Percentiles rank a stretch among this genome's conserved stretches.
These are phyloP conservation scores for Cnidoscolus chayamansa DNA, from an alignment of 441 rosid species.

Conservation along the genomic window DNA sequence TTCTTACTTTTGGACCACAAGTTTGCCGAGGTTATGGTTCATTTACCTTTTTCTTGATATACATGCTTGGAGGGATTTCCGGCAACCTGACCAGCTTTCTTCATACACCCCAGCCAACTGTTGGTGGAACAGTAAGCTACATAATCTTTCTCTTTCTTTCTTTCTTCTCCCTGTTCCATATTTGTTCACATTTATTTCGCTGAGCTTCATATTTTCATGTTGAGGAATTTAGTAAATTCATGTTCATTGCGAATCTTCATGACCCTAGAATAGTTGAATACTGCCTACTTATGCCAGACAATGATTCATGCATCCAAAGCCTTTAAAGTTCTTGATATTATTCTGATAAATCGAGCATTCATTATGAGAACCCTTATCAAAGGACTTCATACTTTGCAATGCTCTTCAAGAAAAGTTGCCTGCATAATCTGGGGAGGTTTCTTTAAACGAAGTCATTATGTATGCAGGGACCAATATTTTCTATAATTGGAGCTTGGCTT, in stretches of 20 bases:
- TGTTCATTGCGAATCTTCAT: neutral
- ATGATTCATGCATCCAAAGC: neutral
- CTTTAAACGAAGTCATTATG: neutral
- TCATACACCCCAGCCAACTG: constrained; percentile 73
- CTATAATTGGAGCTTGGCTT: constrained; percentile 83
- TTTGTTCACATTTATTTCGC: too few relatives aligned
- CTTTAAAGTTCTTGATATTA: neutral
- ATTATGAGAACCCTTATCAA: too few relatives aligned
- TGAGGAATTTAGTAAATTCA: too few relatives aligned
- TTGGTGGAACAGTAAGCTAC: constrained; percentile 78
- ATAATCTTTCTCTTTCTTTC: constrained; percentile 1
- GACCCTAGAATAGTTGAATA: neutral
- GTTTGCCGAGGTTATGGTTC: constrained; percentile 73
- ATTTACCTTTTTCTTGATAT: constrained; percentile 66
- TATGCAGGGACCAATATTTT: constrained; percentile 73
- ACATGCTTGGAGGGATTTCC: constrained; percentile 75
- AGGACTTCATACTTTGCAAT: too few relatives aligned
- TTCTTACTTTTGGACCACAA: constrained; percentile 69
- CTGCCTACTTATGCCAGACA: neutral
- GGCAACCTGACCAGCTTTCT: constrained; percentile 85
- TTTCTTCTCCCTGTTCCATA: neutral
- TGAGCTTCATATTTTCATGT: too few relatives aligned
- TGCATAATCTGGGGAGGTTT: too few relatives aligned
- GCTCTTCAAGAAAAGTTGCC: too few relatives aligned
- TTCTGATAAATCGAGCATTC: neutral